Base-by-base conservation (phyloP, 2,329 filamentous ascomycete species). In the Neobulgaria alba region DNA sequence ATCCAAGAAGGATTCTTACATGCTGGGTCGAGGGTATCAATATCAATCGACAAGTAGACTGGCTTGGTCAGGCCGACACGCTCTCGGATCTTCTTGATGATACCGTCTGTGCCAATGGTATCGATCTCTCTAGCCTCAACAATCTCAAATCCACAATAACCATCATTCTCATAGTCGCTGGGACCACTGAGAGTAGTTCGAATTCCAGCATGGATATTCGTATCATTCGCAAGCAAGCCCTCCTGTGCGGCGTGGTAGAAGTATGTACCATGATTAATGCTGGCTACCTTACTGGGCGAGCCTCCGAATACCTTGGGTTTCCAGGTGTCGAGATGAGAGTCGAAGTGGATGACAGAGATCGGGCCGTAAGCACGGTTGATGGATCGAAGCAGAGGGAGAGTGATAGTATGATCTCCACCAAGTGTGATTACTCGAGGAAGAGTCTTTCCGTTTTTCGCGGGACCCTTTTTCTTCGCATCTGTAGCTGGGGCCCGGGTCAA, bases 261-360 rank as follows among this genome's bases (percentile, higher is more conserved):
- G 67, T 92, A 92, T 1, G 85, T 92, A 31, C 86, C 86, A 64
- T 92, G 85, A 65, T 92, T 93, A 65, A 93, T 80, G 49, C 72
- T 72, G 15, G 86, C 85, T 29, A 79, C 75, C 46, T 88, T 74
- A 19, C 77, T 83, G 0, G 86, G 85, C 0, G 83, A 79, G 20
- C 85, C 86, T 39, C 87, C 86, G 53, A 93, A 93, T 18, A 92
- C 86, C 60, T 90, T 90, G 32, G 86, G 87, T 43, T 75, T 77
- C 85, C 85, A 85, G 3, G 81, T 85, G 55, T 85, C 82, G 53
- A 79, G 63, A 53, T 79, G 75, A 39, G 70, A 75, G 56, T 79
- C 75, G 40, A 79, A 79, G 53, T 78, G 75, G 43, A 79, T 77
- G 2, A 79, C 75, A 0, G 72, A 70, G 2, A 79, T 66, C 0